phyloP scores from a whole-genome alignment of 2,329 filamentous ascomycete species.

The Akanthomyces uredinophilus region DNA sequence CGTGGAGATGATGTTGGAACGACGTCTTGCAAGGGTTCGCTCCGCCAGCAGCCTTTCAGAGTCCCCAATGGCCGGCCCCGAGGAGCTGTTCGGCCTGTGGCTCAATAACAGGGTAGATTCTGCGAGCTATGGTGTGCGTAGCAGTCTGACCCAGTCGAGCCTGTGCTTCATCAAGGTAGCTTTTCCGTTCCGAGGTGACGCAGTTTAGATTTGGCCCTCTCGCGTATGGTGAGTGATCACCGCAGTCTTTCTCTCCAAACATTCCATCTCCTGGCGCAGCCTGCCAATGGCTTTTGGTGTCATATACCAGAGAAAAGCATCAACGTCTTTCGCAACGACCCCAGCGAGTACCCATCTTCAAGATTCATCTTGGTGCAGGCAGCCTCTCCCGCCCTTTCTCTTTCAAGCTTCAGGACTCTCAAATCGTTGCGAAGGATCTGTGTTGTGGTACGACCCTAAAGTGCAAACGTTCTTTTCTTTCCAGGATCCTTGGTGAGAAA shows the following conservation, averaged over 20 bases:
- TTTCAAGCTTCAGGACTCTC: conserved; percentile 34
- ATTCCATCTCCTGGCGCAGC: not conserved
- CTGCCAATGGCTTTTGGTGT: conserved; percentile 19
- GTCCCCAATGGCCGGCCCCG: conserved; percentile 30
- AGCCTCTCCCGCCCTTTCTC: conserved; percentile 26
- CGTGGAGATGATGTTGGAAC: conserved; percentile 28
- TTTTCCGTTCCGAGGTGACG: conserved; percentile 21
- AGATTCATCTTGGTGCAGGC: conserved; percentile 28
- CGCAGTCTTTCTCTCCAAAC: conserved; percentile 2
- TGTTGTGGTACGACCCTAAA: conserved; percentile 18
- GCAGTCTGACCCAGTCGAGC: conserved; percentile 2
- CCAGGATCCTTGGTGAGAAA: conserved; percentile 26
- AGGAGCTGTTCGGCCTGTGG: conserved; percentile 23
- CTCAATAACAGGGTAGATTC: conserved; percentile 20
- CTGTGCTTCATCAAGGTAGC: conserved; percentile 15
- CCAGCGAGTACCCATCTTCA: conserved; percentile 30
- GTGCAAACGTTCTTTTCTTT: conserved; percentile 22
- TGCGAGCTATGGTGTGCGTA: not conserved
- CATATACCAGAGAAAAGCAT: conserved; percentile 28
- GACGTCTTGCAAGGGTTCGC: conserved; percentile 26
- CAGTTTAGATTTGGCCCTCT: conserved; percentile 26
- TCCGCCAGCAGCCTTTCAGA: conserved; percentile 21
- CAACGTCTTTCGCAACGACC: conserved; percentile 22
- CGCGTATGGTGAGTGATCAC: conserved; percentile 28
- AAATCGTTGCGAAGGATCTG: conserved; percentile 19